A percentile compares a stretch with the other conserved stretches of the same genome.
Evolutionary conservation across 306 rosid species (phyloP).

Genomic region (Prunus mongolica): DNA sequence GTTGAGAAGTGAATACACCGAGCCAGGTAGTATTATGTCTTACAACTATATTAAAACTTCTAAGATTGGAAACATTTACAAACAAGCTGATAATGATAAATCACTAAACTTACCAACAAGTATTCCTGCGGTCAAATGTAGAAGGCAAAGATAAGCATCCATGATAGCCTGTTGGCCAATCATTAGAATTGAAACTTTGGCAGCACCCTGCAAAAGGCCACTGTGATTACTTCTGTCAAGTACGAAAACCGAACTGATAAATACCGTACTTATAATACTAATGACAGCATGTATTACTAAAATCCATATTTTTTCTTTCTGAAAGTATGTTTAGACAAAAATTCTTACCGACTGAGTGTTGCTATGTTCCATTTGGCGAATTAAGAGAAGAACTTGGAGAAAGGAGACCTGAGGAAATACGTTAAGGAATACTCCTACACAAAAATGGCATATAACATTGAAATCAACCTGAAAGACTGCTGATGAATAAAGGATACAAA

Average conservation of each 20-base stretch:
- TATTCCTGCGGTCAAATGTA: slow-evolving; percentile 95
- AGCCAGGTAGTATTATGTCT: too few relatives aligned
- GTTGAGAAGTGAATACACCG: too few relatives aligned
- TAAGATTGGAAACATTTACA: background rate
- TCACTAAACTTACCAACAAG: slow-evolving; percentile 65
- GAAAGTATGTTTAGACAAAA: slow-evolving; percentile 6
- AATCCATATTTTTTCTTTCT: background rate
- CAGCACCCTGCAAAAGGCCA: slow-evolving; percentile 75
- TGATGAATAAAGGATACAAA: slow-evolving; percentile 77
- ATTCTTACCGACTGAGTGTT: slow-evolving; percentile 90
- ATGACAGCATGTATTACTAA: background rate
- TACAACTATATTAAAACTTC: background rate
- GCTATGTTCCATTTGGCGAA: slow-evolving; percentile 99
- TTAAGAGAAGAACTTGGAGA: slow-evolving; percentile 93
- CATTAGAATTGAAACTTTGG: slow-evolving; percentile 91
- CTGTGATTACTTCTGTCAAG: slow-evolving; percentile 3
- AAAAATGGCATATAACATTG: slow-evolving; percentile 20
- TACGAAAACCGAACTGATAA: background rate
- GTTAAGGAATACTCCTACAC: slow-evolving; percentile 47
- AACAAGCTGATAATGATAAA: background rate
- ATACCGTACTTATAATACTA: background rate
- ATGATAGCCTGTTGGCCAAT: slow-evolving; percentile 98
- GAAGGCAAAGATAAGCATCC: slow-evolving; percentile 97
- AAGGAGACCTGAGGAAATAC: slow-evolving; percentile 67
- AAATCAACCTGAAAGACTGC: slow-evolving; percentile 12